Evolutionary conservation across 352 stramenopile genomes (phyloP), one percentile per base, ranked within the genome.

Genomic region (Phytophthora aleatoria): DNA sequence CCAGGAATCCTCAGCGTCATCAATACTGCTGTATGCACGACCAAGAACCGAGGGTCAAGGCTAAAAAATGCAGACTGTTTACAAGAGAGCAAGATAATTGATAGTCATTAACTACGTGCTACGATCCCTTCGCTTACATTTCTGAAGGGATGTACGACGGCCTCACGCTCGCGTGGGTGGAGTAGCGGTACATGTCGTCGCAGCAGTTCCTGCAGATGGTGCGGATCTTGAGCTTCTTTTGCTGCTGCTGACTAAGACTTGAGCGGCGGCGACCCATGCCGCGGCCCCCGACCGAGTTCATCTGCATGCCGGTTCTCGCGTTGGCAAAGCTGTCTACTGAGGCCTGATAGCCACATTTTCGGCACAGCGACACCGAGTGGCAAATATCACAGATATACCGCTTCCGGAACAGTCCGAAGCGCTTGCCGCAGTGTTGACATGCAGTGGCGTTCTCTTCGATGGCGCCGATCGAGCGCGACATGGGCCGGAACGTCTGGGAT

Each of bases 391-490:
- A 90, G 53, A 87, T 57, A 43, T 77, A 73, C 1, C 72, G 74
- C 31, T 74, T 76, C 10, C 81, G 74, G 63, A 90, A 90, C 20
- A 90, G 71, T 35, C 81, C 78, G 56, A 90, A 90, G 53, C 78
- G 79, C 60, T 89, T 89, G 48, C 71, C 69, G 45, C 80, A 89
- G 45, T 76, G 71, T 9, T 84, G 72, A 35, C 80, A 89, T 13
- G 33, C 61, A 11, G 62, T 58, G 9, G 56, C 63, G n/a, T 73
- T 76, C 58, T 79, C 65, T 38, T 59, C 52, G 16, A 71, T 61
- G 5, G 35, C 26, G 36, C 71, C 51, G 15, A 69, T 65, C 15
- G 62, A 73, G 28, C 57, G 59, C 27, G 71, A 72, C 24, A 73
- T 68, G 16, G 51, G 50, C 8, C 57, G 68, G 35, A 76, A 77